phyloP scores from a whole-genome alignment of 73 alveolate genomes.

The Tetrahymena borealis region DNA sequence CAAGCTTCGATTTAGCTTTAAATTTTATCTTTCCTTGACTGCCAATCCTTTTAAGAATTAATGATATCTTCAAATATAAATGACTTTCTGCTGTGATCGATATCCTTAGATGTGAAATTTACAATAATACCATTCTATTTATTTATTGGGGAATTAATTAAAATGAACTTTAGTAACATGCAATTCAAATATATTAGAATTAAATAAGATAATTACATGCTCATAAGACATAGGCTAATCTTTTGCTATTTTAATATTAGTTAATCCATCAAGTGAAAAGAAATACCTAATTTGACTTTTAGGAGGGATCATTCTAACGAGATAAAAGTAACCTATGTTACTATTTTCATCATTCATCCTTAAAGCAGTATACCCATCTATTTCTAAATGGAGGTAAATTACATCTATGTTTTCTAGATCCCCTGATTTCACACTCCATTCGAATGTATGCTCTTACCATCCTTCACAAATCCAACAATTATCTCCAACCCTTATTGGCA shows the following conservation, averaged over 20 bases:
- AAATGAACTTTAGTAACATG: not conserved
- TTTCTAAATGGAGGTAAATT: not conserved
- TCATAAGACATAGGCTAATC: not conserved
- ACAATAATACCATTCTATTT: not conserved
- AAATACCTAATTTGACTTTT: not conserved
- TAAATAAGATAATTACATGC: not conserved
- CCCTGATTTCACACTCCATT: not conserved
- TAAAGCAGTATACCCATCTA: not conserved
- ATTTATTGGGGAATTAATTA: not conserved
- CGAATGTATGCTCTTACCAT: slow-evolving; percentile 79
- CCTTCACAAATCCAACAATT: slow-evolving; percentile 89
- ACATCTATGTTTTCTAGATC: not conserved
- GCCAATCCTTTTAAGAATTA: not conserved
- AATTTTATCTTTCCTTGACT: not conserved
- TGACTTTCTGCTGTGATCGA: not conserved
- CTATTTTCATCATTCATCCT: not conserved
- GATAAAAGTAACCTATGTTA: not conserved
- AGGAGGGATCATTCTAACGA: not conserved
- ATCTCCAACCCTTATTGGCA: not conserved
- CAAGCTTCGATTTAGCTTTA: not conserved
- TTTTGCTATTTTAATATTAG: not conserved
- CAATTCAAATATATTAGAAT: not conserved
- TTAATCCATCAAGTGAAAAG: not conserved
- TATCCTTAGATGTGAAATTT: not conserved
- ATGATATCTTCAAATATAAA: not conserved